Evolutionary conservation across 208 protist genomes (phyloP), one percentile per base, ranked within the genome.

Genomic region (Crithidia sp.): DNA sequence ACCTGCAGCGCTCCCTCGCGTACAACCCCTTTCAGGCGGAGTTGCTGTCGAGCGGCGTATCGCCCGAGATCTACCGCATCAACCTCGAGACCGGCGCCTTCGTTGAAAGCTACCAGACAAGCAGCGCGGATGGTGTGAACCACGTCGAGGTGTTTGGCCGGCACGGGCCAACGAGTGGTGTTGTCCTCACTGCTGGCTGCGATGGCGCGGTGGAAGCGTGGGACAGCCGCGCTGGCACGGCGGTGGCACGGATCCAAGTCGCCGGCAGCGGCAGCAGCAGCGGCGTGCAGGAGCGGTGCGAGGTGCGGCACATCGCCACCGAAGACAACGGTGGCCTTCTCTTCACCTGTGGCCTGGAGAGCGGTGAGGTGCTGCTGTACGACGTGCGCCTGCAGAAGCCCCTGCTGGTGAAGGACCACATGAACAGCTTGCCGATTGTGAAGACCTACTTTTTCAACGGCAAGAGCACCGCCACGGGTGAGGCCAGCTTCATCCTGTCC

Each of bases 391-490:
- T 95, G 55, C 77, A 92, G 44, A 87, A 87, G 66, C 91, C 93
- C 50, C 67, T 98, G 7, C 82, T 98, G 16, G 83, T 96, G 45
- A 99, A 99, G 86, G 97, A 99, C 79, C 98, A 99, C 82, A 89
- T 96, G 81, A 99, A 99, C 85, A 88, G 92, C 37, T 67, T 98
- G 54, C 97, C 97, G 14, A 98, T 99, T 72, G 84, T 93, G 9
- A 91, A 96, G 77, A 93, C 97, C 17, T 89, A 96, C 70, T 98
- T 97, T 81, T 97, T 98, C 77, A 66, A 91, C 36, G 86, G 92
- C 47, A 74, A 81, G 28, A 96, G 93, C 77, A 92, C 87, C 19
- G 88, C 85, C 5, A 93, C 85, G 3, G 90, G 90, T 9, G 85
- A 88, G 81, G 78, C 87, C 5, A 92, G 79, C 58, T 85, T 87